Conservation (phyloP, 176 grass and related monocot species). For the Calamus simplicifolius region DNA sequence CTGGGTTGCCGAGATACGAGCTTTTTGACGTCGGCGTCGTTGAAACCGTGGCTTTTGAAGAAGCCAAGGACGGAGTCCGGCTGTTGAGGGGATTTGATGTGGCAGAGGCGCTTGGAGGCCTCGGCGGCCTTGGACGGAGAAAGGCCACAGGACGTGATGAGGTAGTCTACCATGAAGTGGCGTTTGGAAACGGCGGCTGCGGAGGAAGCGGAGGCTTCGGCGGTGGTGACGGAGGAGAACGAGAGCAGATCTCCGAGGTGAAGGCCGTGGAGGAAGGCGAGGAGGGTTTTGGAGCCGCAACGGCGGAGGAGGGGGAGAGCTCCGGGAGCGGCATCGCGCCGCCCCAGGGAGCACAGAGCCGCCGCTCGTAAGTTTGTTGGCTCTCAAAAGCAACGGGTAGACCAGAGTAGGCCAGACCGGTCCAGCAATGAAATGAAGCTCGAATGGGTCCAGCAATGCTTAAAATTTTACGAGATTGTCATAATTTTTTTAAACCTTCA, state of each 20-base stretch:
- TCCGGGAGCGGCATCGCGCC: too few species aligned
- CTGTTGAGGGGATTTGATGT: conserved; percentile 7
- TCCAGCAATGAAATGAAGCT: too few species aligned
- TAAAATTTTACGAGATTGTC: too few species aligned
- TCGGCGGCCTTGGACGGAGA: not conserved
- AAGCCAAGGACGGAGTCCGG: conserved; percentile 4
- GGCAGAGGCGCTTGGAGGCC: not conserved
- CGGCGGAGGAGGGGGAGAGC: too few species aligned
- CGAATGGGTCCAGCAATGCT: too few species aligned
- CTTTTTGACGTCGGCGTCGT: not conserved
- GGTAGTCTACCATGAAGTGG: conserved; percentile 43
- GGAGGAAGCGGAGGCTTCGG: not conserved
- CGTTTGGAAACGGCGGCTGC: not conserved
- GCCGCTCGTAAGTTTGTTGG: too few species aligned
- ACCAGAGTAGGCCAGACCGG: too few species aligned
- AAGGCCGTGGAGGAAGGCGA: not conserved
- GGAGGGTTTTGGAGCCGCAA: too few species aligned
- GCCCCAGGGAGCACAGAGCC: too few species aligned
- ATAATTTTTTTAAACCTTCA: too few species aligned
- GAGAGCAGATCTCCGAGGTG: not conserved
- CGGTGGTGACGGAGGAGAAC: not conserved
- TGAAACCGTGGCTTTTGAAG: conserved; percentile 6
- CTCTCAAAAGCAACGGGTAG: too few species aligned
- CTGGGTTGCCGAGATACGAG: too few species aligned
- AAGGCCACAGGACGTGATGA: conserved; percentile 28